Base-by-base conservation (phyloP, 1,139 yeast species). In the Kodamaea alishanica region DNA sequence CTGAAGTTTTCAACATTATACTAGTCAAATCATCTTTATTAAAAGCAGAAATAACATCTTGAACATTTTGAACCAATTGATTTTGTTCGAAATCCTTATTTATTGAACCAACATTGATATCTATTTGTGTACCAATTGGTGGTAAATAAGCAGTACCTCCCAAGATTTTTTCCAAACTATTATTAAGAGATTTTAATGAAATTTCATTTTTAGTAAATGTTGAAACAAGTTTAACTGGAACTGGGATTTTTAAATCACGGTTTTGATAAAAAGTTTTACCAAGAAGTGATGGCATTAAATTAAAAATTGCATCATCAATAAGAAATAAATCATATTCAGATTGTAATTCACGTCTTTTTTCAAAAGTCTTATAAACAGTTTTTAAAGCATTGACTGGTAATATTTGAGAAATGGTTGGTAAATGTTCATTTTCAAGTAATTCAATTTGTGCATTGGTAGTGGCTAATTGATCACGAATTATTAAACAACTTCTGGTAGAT, bases 231-330 rank as follows among this genome's bases (percentile, higher is more conserved):
- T 73, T 76, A 37, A 90, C 71, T 12, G 95, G 81, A 37, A 89
- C 59, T 30, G 97, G 97, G 25, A 81, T 61, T 56, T 86, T 86
- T 43, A 67, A 60, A 41, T 72, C 68, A 32, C 72, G 63, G 44
- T 70, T 69, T 27, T 54, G 60, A 60, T 82, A 85, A 57, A 89
- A 92, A 4, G 77, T 71, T 63, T 87, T 87, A 37, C 97, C 96
- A 48, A 92, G 69, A 32, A 84, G 65, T 49, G 82, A 80, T 39
- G 98, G 98, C 66, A 90, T 73, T 45, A 86, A 70, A 37, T 89
- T 81, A 41, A 88, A 71, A 35, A 90, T 72, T 30, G 84, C 81
- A 50, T 89, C 96, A 63, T 92, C 97, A 35, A 87, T 81, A 37
- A 92, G 60, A 59, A 92, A 87, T 45, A 89, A 52, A 54, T 90